These are phyloP conservation scores for Noccaea caerulescens DNA, from an alignment of 345 rosid genomes.

Conservation along the genomic window DNA sequence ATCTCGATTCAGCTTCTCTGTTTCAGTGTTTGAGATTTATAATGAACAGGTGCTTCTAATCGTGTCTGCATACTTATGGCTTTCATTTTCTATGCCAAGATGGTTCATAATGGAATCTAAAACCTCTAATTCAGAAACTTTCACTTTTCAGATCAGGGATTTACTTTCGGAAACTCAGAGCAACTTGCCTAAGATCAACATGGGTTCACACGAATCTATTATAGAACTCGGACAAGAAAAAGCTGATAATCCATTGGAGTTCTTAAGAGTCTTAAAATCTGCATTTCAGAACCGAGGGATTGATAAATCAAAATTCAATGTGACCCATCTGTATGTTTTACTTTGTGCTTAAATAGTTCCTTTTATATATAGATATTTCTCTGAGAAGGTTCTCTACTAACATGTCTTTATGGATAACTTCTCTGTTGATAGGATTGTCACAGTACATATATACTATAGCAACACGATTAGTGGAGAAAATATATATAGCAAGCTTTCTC, in stretches of 20 bases:
- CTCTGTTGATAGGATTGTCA: slow-evolving; percentile 65
- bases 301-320: slow-evolving; percentile 61
- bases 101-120: slow-evolving; percentile 14
- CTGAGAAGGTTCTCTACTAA: slow-evolving; percentile 33
- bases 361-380: background rate
- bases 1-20: slow-evolving; percentile 69
- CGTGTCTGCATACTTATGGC: slow-evolving; percentile 10
- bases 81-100: slow-evolving; percentile 28
- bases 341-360: slow-evolving; percentile 27
- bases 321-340: slow-evolving; percentile 87
- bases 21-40: slow-evolving; percentile 81
- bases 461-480: slow-evolving; percentile 85
- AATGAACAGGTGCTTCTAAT: slow-evolving; percentile 79
- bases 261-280: slow-evolving; percentile 68
- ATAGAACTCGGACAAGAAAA: slow-evolving; percentile 71
- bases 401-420: slow-evolving; percentile 37
- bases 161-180: slow-evolving; percentile 61
- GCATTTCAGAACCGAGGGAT: slow-evolving; percentile 70
- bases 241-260: slow-evolving; percentile 82
- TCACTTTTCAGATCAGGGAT: slow-evolving; percentile 67
- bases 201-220: slow-evolving; percentile 58
- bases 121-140: slow-evolving; percentile 37
- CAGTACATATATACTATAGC: slow-evolving; percentile 76
- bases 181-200: slow-evolving; percentile 58
- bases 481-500: slow-evolving; percentile 89